Evolutionary conservation across 2,329 filamentous ascomycete species (phyloP), one percentile per base, ranked within the genome.

Genomic region (Alternaria sp.): DNA sequence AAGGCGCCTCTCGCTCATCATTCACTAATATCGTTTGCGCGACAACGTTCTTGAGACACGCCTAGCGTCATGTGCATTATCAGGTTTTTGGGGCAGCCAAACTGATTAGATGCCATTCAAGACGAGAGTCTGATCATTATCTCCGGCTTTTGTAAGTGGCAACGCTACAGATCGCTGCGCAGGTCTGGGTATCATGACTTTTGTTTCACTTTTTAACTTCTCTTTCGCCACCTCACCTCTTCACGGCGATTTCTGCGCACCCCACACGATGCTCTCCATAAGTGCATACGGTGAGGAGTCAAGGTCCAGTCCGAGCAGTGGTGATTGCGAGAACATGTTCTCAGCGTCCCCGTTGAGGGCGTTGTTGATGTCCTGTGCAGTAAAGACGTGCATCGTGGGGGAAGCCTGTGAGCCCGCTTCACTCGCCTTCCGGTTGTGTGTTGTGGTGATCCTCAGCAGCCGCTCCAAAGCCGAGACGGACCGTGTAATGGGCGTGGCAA

Each of bases 211-310:
- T 49, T 49, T 18, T 20, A 28, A 51, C 32, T 26, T 16, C 22
- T 46, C 20, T 24, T 20, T 14, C 7, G 2, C 12, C 26, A 26
- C 24, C 14, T 18, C 12, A 24, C 18, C 3, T 14, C 28, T 18
- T 61, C 28, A 61, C 0, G 58, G 58, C 8, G 58, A 46, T 59
- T 74, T 78, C 55, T 74, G 72, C n/a, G 67, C 64, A 18, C 79
- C 79, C 79, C 80, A 81, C 11, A 84, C 75, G 49, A 84, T 84
- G 5, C 77, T 80, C 62, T 84, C 82, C 74, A 83, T 78, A 5
- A 83, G 76, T 18, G 81, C 80, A 67, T 84, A 83, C 7, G 82
- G 82, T 24, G 77, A 80, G 8, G 78, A 75, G 43, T 83, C 81
- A 32, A 81, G 66, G 56, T 80, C 78, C 59, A 77, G 46, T 11